Evolutionary conservation across 768 basidiomycete species (phyloP).

Genomic region (Suillus sp.): DNA sequence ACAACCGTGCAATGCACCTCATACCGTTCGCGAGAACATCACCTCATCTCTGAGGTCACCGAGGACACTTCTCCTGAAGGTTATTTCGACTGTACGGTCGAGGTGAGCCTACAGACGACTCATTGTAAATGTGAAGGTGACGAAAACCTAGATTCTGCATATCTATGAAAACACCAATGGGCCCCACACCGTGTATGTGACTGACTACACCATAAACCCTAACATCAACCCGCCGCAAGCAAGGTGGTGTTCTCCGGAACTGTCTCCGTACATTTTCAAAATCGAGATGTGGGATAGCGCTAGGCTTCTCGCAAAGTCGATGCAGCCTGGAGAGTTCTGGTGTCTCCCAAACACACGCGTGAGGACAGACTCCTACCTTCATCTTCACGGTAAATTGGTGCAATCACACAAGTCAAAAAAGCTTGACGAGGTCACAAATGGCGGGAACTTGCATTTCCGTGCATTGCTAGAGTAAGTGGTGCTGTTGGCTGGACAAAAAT

Average conservation of each 20-base stretch:
- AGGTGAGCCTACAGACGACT: slow-evolving; percentile 41
- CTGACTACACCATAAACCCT: slow-evolving; percentile 60
- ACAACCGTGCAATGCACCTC: slow-evolving; percentile 18
- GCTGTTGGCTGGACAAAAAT: slow-evolving; percentile 2
- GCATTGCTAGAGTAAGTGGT: slow-evolving; percentile 54
- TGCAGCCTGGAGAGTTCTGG: slow-evolving; percentile 55
- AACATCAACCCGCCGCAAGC: slow-evolving; percentile 36
- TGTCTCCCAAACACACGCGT: slow-evolving; percentile 54
- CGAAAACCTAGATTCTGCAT: slow-evolving; percentile 48
- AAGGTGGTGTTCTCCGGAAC: slow-evolving; percentile 48
- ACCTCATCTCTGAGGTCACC: slow-evolving; percentile 50
- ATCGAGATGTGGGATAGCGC: slow-evolving; percentile 65
- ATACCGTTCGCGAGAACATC: slow-evolving; percentile 39
- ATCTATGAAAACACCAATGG: slow-evolving; percentile 39
- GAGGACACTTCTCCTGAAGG: slow-evolving; percentile 47
- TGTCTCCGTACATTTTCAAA: slow-evolving; percentile 49
- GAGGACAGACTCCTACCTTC: slow-evolving; percentile 38
- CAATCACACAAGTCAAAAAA: slow-evolving; percentile 44
- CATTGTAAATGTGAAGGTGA: background rate
- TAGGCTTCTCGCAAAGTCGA: slow-evolving; percentile 38
- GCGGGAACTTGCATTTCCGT: slow-evolving; percentile 40
- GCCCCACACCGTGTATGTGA: slow-evolving; percentile 57
- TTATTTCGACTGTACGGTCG: slow-evolving; percentile 64
- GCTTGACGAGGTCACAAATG: slow-evolving; percentile 43
- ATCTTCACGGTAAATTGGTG: slow-evolving; percentile 55